A percentile compares a stretch with the other conserved stretches of the same genome.
Conservation (phyloP, 208 protist species). For the Blechomonas ayalai region DNA sequence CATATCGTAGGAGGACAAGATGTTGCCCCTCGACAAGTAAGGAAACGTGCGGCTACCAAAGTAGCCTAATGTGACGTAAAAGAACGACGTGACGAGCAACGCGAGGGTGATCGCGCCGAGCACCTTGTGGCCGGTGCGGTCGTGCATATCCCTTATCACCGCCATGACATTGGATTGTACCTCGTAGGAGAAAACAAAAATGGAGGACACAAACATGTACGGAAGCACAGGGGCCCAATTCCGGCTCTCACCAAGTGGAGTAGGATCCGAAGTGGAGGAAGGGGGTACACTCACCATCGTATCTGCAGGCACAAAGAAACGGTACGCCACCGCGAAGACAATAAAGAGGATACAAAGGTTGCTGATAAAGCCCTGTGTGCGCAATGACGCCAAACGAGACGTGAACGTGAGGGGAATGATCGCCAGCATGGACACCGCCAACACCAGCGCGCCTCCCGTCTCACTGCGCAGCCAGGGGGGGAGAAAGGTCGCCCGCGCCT, state of each 20-base stretch:
- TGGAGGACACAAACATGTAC: slow-evolving; percentile 59
- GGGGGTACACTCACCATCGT: neutral
- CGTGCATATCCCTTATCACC: slow-evolving; percentile 72
- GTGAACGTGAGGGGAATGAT: slow-evolving; percentile 71
- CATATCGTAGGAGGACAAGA: slow-evolving; percentile 50
- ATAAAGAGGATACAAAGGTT: slow-evolving; percentile 69
- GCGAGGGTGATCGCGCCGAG: slow-evolving; percentile 56
- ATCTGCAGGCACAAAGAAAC: slow-evolving; percentile 35
- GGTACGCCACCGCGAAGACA: slow-evolving; percentile 54
- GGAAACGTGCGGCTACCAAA: slow-evolving; percentile 63
- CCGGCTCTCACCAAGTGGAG: too few species aligned
- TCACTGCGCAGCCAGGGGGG: slow-evolving; percentile 47
- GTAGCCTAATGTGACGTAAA: slow-evolving; percentile 50
- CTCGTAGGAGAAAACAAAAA: slow-evolving; percentile 80
- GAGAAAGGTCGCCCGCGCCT: slow-evolving; percentile 31
- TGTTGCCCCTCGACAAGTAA: slow-evolving; percentile 48
- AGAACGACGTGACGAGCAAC: slow-evolving; percentile 34
- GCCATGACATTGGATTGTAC: slow-evolving; percentile 80
- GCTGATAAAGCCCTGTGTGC: slow-evolving; percentile 68
- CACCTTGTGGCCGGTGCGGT: slow-evolving; percentile 51
- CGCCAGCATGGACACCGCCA: slow-evolving; percentile 33
- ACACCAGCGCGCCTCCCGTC: slow-evolving; percentile 26
- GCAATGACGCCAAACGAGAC: slow-evolving; percentile 65
- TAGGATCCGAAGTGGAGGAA: too few species aligned
- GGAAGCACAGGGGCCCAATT: slow-evolving; percentile 20